Evolutionary conservation across 1,284 basidiomycete species (phyloP), one percentile per base, ranked within the genome.

Genomic region (Fomitiporia mediterranea): DNA sequence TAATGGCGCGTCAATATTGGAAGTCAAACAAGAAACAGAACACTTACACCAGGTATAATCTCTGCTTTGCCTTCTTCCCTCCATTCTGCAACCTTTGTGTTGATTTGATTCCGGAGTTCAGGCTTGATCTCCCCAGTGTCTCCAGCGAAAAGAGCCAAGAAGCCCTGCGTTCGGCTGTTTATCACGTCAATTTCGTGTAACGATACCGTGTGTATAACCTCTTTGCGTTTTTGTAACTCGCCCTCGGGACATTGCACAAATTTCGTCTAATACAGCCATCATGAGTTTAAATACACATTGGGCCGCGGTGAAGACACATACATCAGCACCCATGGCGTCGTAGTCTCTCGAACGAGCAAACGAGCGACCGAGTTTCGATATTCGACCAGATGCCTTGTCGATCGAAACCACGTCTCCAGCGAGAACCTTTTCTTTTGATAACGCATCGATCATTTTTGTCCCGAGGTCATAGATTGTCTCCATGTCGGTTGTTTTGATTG

Each of bases 41-140:
- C 44, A 82, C 90, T 55, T 70, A 97, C 94, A 4, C 96, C 96
- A 40, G 96, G 96, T 2, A 98, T 90, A 59, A 99, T 95, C 69
- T 96, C 94, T 3, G 96, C 96, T 71, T 99, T 99, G 60, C 96
- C 96, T 74, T 98, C 96, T 74, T 99, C 97, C 59, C 94, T 78
- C 96, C 97, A 98, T 70, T 99, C 96, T 27, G 86, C 89, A 2
- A 99, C 94, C 70, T 98, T 98, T 53, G 87, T 83, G 71, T 99
- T 94, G 72, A 98, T 98, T 72, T 98, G 95, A 65, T 92, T 93
- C 48, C 96, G 84, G 59, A 99, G 76, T 69, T 98, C 96, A 27
- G 95, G 92, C 75, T 98, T 98, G 72, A 99, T 98, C 75, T 99
- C 96, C 34, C 97, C 96, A 1, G 97, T 99, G 71, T 98, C 96